phyloP scores from a whole-genome alignment of 768 basidiomycete genomes.

The Phaeotremella skinneri region DNA sequence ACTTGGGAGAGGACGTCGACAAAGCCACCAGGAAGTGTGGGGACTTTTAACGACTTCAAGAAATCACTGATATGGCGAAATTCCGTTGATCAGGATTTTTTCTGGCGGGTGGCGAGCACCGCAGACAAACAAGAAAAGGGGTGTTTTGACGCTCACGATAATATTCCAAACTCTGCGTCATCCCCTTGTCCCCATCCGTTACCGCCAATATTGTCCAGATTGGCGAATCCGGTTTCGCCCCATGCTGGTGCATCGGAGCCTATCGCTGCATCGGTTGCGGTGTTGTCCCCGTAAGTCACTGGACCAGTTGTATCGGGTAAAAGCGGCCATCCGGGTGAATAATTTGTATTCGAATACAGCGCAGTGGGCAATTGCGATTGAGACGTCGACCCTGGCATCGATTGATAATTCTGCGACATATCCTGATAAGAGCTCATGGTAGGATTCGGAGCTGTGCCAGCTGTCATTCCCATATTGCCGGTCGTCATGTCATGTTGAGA shows the following conservation, averaged over 20 bases:
- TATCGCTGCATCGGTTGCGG: slow-evolving; percentile 1
- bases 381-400: slow-evolving; percentile 7
- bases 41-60: slow-evolving; percentile 38
- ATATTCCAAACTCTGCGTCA: slow-evolving; percentile 37
- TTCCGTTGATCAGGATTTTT: too few species aligned
- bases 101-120: background rate
- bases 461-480: background rate
- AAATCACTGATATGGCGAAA: too few species aligned
- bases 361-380: slow-evolving; percentile 7
- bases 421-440: background rate
- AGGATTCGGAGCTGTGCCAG: background rate
- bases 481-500: background rate
- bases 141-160: slow-evolving; percentile 28
- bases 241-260: slow-evolving; percentile 8
- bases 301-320: slow-evolving; percentile 28
- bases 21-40: slow-evolving; percentile 38
- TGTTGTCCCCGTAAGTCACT: slow-evolving; percentile 17
- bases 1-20: slow-evolving; percentile 33
- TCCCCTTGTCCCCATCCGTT: slow-evolving; percentile 29
- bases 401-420: background rate
- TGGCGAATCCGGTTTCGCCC: background rate
- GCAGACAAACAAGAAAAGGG: background rate
- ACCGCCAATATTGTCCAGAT: background rate
- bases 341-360: slow-evolving; percentile 38
- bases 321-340: slow-evolving; percentile 46